These are phyloP conservation scores for Aegilops sharonensis DNA, from an alignment of 176 grass and related monocot species.

Conservation along the genomic window DNA sequence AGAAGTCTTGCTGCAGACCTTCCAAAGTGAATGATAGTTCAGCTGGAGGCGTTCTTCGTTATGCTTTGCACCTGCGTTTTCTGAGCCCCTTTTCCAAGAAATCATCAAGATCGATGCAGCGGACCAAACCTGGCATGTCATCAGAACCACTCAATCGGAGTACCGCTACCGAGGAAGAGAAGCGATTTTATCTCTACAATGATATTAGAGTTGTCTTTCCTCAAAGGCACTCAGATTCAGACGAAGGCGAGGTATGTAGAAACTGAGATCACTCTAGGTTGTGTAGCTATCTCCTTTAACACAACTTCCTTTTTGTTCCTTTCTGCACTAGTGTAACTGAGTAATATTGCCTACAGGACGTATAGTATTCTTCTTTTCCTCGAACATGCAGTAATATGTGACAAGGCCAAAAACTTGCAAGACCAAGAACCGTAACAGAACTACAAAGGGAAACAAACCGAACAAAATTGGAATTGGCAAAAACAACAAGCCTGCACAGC, in stretches of 20 bases:
- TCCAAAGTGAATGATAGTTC: conserved; percentile 64
- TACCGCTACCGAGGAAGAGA: conserved; percentile 35
- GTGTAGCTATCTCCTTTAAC: conserved; percentile 9
- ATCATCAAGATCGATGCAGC: conserved; percentile 57
- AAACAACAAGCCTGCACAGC: not conserved
- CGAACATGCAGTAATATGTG: not conserved
- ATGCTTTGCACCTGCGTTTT: conserved; percentile 95
- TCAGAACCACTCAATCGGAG: conserved; percentile 18
- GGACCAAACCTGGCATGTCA: conserved; percentile 57
- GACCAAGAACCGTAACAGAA: not conserved
- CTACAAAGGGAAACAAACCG: not conserved
- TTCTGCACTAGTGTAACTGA: not conserved
- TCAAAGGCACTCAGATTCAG: conserved; percentile 86
- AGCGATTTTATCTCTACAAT: conserved; percentile 89
- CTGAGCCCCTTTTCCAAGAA: conserved; percentile 65
- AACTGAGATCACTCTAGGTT: conserved; percentile 7
- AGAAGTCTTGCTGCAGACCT: conserved; percentile 42
- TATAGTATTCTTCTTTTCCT: not conserved
- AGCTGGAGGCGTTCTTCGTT: conserved; percentile 67
- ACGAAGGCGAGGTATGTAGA: conserved; percentile 85
- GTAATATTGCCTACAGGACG: not conserved
- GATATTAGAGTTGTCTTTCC: conserved; percentile 97
- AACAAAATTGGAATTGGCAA: not conserved
- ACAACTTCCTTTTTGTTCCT: not conserved
- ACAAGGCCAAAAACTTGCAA: not conserved